Evolutionary conservation across 169 alveolate genomes (phyloP), one percentile per base, ranked within the genome.

Genomic region (Babesia bigemina): DNA sequence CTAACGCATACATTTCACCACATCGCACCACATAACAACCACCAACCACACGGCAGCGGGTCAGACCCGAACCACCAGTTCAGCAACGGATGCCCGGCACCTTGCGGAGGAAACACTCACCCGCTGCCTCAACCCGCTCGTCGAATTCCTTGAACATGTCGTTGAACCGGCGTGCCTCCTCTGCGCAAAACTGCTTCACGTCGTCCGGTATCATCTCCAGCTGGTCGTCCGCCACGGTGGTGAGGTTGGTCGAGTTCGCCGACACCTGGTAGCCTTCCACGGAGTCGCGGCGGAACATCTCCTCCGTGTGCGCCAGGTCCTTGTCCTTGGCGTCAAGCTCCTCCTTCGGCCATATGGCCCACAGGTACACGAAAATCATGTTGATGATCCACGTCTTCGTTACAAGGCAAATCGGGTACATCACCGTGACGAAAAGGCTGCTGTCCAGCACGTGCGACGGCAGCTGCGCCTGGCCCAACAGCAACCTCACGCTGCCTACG

Each of bases 281-380:
- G 24, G 63, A 13, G 17, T 69, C 72, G 33, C 52, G 50, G 26
- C 63, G 63, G 74, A 58, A 73, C 77, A 69, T 65, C 42, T 81
- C 85, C 12, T 48, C 57, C 24, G 72, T 50, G 6, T 24, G n/a
- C 28, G 73, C 83, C 44, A 60, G 29, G 12, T 52, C 63, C 22
- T 28, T 67, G 26, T 10, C 63, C 4, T 69, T 44, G 33, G 26
- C 48, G 39, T 81, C 79, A 17, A 11, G 21, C 26, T 72, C 79
- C 6, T 42, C 61, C 66, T 72, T 81, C 26, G 88, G 88, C 88
- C 88, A 81, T n/a, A 81, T 69, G 16, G 85, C 57, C 88, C 88
- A 81, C 21, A 81, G 29, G 53, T 72, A 69, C 22, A 42, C 24
- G 42, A 73, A 78, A 21, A 78, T 49, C 14, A 74, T 22, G 67